Evolutionary conservation across 805 yeast genomes (phyloP).

Genomic region (Brettanomyces anomalus): DNA sequence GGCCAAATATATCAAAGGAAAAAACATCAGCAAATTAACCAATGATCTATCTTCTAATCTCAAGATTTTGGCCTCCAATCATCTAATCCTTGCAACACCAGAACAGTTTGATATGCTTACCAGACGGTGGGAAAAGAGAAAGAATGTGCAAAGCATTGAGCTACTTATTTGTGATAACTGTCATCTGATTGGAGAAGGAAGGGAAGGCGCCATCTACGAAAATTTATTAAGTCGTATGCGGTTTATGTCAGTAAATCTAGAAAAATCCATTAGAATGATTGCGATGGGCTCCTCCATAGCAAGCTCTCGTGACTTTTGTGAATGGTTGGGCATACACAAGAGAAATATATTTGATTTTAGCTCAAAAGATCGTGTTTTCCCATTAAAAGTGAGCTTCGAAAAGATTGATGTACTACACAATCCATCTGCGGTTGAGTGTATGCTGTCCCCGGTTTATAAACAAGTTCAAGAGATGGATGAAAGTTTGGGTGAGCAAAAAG

Average conservation of each 20-base stretch:
- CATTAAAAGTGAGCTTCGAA: slow-evolving; percentile 51
- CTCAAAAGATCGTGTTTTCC: slow-evolving; percentile 47
- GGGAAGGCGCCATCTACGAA: slow-evolving; percentile 60
- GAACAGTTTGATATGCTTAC: slow-evolving; percentile 65
- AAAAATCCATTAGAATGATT: slow-evolving; percentile 50
- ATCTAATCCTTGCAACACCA: slow-evolving; percentile 72
- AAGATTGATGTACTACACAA: slow-evolving; percentile 38
- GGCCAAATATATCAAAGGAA: slow-evolving; percentile 44
- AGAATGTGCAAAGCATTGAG: slow-evolving; percentile 58
- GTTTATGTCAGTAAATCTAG: slow-evolving; percentile 60
- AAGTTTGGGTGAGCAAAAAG: slow-evolving; percentile 21
- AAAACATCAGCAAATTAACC: slow-evolving; percentile 45
- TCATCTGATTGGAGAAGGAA: slow-evolving; percentile 54
- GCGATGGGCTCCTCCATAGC: slow-evolving; percentile 64
- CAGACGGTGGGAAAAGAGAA: slow-evolving; percentile 76
- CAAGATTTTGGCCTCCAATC: slow-evolving; percentile 46
- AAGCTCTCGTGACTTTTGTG: slow-evolving; percentile 68
- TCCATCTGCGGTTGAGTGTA: slow-evolving; percentile 42
- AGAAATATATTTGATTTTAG: slow-evolving; percentile 59
- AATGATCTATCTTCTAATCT: slow-evolving; percentile 51
- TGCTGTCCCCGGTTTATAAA: slow-evolving; percentile 42
- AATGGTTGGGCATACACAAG: slow-evolving; percentile 75
- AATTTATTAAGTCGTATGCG: slow-evolving; percentile 59
- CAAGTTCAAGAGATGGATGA: slow-evolving; percentile 28
- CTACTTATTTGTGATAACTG: slow-evolving; percentile 65